Base-by-base conservation (phyloP, 495 filamentous ascomycete species). In the Baudoinia panamericana region DNA sequence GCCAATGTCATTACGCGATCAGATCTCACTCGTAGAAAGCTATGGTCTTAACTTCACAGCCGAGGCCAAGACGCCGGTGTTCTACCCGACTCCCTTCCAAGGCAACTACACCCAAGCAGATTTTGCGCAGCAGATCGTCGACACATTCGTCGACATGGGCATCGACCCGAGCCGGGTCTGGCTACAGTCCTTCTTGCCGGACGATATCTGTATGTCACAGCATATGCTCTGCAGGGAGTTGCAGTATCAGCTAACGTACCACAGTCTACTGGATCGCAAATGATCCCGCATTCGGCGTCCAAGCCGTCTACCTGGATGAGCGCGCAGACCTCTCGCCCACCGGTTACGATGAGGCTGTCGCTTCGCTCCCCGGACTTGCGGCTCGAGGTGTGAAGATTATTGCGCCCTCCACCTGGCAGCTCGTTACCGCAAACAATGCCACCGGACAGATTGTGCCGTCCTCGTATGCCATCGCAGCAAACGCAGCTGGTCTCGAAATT, bases 61-160 rank as follows among this genome's bases (percentile, higher is more conserved):
- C 3, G 75, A 78, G 53, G 61, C 75, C 20, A 78, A 78, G 59
- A 64, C 67, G 5, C 73, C 73, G 11, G 53, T 64, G 36, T 70
- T 76, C 21, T n/a, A n/a, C n/a, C 48, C 56, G 2, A 77, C 76
- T 73, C 75, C 73, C 2, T 78, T 76, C 58, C 52, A 70, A n/a
- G 63, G 68, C 6, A 26, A 51, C 27, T 76, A 75, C 59, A 78
- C 72, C 0, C 71, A 71, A 52, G 57, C 69, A 39, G 55, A 61
- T 29, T 77, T 67, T 53, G 69, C 67, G 1, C 70, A 73, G 57
- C 67, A 76, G 47, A 54, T 79, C 43, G 63, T 78, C 47, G 64
- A 75, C 48, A 66, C 66, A 41, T 78, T 71, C 63, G 68, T 65
- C 45, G 57, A 53, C 5, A 59, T 57, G 11, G 56, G 62, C 17